phyloP scores from a whole-genome alignment of 495 filamentous ascomycete species.

The Xanthoparmelia taractica region DNA sequence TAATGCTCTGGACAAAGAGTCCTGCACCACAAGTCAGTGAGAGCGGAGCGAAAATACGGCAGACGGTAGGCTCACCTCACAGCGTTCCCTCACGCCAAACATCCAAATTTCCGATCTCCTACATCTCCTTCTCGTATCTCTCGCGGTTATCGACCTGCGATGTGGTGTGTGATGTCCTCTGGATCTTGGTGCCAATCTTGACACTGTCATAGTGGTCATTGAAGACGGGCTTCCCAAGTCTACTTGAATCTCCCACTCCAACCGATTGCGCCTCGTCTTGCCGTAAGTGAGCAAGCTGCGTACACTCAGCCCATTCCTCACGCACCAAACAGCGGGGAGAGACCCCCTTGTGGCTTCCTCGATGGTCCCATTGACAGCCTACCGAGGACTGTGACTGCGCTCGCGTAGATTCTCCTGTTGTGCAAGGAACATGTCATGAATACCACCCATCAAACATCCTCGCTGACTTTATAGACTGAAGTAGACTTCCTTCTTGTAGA shows the following conservation, averaged over 20 bases:
- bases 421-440: slow-evolving; percentile 99
- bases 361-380: slow-evolving; percentile 99
- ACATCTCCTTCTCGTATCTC: slow-evolving; percentile 92
- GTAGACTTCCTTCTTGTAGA: slow-evolving; percentile 99
- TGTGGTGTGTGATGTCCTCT: slow-evolving; percentile 92
- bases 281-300: slow-evolving; percentile 97
- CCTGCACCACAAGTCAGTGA: slow-evolving; percentile 35
- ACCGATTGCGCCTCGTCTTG: slow-evolving; percentile 96
- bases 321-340: slow-evolving; percentile 92
- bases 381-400: slow-evolving; percentile 90
- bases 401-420: slow-evolving; percentile 99
- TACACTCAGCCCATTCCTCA: slow-evolving; percentile 99
- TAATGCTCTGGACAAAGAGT: slow-evolving; percentile 89
- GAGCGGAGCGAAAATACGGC: slow-evolving; percentile 12
- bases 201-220: slow-evolving; percentile 92
- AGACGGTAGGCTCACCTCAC: slow-evolving; percentile 54
- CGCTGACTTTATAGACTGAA: slow-evolving; percentile 99
- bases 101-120: slow-evolving; percentile 92
- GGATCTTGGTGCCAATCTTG: slow-evolving; percentile 79
- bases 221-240: slow-evolving; percentile 94
- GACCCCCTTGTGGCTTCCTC: slow-evolving; percentile 96
- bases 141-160: slow-evolving; percentile 86
- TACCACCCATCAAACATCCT: slow-evolving; percentile 99
- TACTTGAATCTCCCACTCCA: slow-evolving; percentile 94
- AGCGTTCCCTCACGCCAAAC: slow-evolving; percentile 98